phyloP scores from a whole-genome alignment of 495 filamentous ascomycete species.

The Penicillium paxilli region DNA sequence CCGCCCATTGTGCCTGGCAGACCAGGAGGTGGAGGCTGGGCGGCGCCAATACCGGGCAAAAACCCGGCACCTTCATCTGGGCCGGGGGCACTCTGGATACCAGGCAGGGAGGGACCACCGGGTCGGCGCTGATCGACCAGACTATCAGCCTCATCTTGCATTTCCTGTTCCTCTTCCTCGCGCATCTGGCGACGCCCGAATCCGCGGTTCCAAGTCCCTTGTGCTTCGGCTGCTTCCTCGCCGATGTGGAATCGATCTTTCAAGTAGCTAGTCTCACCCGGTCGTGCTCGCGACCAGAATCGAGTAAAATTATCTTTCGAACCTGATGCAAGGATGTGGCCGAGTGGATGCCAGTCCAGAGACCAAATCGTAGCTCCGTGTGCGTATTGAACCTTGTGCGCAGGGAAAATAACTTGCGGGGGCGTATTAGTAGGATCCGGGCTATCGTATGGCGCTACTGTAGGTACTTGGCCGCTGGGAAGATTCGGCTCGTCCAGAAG shows the following conservation, averaged over 20 bases:
- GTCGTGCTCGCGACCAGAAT: slow-evolving; percentile 89
- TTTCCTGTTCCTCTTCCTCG: slow-evolving; percentile 89
- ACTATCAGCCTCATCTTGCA: slow-evolving; percentile 89
- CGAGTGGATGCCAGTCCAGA: slow-evolving; percentile 93
- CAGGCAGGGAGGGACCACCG: slow-evolving; percentile 47
- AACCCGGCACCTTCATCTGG: slow-evolving; percentile 36
- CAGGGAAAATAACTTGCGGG: slow-evolving; percentile 83
- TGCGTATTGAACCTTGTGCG: slow-evolving; percentile 79
- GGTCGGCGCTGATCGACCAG: slow-evolving; percentile 89
- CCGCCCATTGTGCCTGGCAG: slow-evolving; percentile 50
- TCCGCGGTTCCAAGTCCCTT: slow-evolving; percentile 88
- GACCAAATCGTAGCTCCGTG: slow-evolving; percentile 97
- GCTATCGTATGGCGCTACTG: slow-evolving; percentile 79
- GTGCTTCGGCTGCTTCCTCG: slow-evolving; percentile 86
- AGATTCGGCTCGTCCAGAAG: slow-evolving; percentile 88
- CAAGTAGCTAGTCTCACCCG: slow-evolving; percentile 79
- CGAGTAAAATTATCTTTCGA: slow-evolving; percentile 95
- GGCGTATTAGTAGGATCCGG: slow-evolving; percentile 74
- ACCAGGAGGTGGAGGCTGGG: slow-evolving; percentile 52
- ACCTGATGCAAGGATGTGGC: slow-evolving; percentile 96
- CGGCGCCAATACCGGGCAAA: slow-evolving; percentile 49
- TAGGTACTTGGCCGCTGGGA: slow-evolving; percentile 64
- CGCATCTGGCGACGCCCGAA: slow-evolving; percentile 75
- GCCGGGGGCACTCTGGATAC: slow-evolving; percentile 47
- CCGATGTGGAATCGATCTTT: slow-evolving; percentile 94